phyloP scores from a whole-genome alignment of 257 asterid species.

The Petrea volubilis region DNA sequence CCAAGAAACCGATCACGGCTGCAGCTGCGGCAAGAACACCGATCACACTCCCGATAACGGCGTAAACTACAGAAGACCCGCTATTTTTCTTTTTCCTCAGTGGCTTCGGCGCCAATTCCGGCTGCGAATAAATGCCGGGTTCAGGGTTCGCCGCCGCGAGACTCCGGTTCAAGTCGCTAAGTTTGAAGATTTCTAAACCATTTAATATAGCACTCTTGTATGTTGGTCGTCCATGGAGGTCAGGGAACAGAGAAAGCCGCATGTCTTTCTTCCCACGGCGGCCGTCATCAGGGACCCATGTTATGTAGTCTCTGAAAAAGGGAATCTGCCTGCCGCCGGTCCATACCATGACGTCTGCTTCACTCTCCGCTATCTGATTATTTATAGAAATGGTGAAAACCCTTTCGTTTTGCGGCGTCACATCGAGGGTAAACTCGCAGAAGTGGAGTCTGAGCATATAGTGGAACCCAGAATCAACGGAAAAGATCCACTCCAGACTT shows the following conservation, averaged over 20 bases:
- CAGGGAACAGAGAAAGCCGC: slow-evolving; percentile 39
- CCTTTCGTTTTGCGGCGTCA: slow-evolving; percentile 6
- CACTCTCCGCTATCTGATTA: slow-evolving; percentile 4
- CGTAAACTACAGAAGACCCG: background rate
- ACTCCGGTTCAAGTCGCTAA: slow-evolving; percentile 31
- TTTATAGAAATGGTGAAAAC: slow-evolving; percentile 31
- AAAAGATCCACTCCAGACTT: slow-evolving; percentile 43
- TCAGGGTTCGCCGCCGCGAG: slow-evolving; percentile 54
- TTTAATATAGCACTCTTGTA: slow-evolving; percentile 39
- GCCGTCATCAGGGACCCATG: slow-evolving; percentile 19
- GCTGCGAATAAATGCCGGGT: background rate
- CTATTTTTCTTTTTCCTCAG: background rate
- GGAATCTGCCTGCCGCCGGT: slow-evolving; percentile 36
- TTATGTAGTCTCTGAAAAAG: slow-evolving; percentile 39
- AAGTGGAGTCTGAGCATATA: slow-evolving; percentile 60
- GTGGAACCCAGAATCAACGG: slow-evolving; percentile 49
- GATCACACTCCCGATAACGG: slow-evolving; percentile 28
- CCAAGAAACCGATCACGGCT: slow-evolving; percentile 16
- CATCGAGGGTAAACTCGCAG: slow-evolving; percentile 34
- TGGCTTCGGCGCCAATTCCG: background rate
- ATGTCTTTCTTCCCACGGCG: slow-evolving; percentile 25
- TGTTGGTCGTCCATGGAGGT: rapidly evolving
- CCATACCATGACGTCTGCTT: slow-evolving; percentile 28
- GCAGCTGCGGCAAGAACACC: slow-evolving; percentile 28
- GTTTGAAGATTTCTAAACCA: slow-evolving; percentile 67